Conservation (phyloP, 257 asterid genomes). For the Solanum tarijense region DNA sequence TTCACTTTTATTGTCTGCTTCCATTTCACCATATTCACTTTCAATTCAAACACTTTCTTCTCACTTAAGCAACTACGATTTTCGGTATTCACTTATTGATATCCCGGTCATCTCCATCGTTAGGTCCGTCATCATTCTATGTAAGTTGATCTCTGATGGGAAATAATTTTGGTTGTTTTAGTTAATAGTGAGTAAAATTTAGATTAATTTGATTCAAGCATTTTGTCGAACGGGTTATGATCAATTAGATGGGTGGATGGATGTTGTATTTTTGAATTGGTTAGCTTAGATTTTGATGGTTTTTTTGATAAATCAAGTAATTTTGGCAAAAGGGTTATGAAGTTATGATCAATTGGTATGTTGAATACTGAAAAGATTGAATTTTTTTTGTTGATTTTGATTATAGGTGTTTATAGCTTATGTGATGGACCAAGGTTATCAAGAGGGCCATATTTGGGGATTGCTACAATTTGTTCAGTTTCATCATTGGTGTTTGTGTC, state of each 20-base stretch:
- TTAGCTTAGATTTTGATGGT: neutral
- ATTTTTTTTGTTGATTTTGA: neutral
- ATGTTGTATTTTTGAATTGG: neutral
- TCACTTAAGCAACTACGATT: constrained; percentile 55
- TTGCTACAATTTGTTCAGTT: constrained; percentile 63
- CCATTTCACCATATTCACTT: constrained; percentile 33
- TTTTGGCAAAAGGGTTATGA: neutral
- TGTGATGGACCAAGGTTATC: constrained; percentile 90
- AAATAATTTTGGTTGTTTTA: neutral
- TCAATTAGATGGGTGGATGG: neutral
- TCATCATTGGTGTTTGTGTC: constrained; percentile 77
- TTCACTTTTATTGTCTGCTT: constrained; percentile 65
- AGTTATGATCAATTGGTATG: neutral
- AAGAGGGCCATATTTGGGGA: constrained; percentile 73
- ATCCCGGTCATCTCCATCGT: constrained; percentile 71
- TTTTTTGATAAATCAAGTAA: neutral
- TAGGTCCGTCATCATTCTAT: constrained; percentile 75
- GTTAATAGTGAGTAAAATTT: neutral
- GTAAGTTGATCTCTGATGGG: constrained; percentile 22
- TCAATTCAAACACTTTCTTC: constrained; percentile 23
- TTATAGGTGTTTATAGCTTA: constrained; percentile 69
- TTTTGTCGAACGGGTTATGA: neutral
- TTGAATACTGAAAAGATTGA: neutral
- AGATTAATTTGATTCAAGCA: neutral
- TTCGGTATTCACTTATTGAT: constrained; percentile 77